phyloP scores from a whole-genome alignment of 768 basidiomycete genomes.

The Russula olivacea region DNA sequence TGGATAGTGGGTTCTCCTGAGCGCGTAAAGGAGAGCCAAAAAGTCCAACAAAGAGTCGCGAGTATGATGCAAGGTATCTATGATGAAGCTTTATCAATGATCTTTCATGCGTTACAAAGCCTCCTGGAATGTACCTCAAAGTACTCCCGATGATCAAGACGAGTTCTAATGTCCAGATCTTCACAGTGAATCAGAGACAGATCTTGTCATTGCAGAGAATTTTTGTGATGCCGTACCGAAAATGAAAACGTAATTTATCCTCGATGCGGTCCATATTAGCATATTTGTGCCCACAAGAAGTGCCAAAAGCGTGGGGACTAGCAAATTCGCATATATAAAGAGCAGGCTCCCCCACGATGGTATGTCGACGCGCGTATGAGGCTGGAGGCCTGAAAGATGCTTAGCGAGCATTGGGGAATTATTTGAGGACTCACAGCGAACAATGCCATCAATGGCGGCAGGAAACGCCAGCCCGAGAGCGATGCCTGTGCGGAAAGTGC shows the following conservation, averaged over 20 bases:
- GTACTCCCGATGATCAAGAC: slow-evolving; percentile 66
- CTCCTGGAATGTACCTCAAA: slow-evolving; percentile 44
- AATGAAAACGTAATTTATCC: slow-evolving; percentile 93
- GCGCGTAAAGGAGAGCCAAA: slow-evolving; percentile 75
- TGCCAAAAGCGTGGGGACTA: slow-evolving; percentile 69
- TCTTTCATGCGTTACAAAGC: neutral
- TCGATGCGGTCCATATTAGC: slow-evolving; percentile 61
- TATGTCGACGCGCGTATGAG: slow-evolving; percentile 45
- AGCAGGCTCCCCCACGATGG: slow-evolving; percentile 71
- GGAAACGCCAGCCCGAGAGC: slow-evolving; percentile 68
- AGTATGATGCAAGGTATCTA: slow-evolving; percentile 82
- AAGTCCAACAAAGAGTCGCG: slow-evolving; percentile 65
- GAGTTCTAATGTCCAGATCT: slow-evolving; percentile 22
- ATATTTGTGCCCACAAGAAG: slow-evolving; percentile 81
- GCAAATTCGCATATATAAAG: slow-evolving; percentile 68
- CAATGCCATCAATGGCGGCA: slow-evolving; percentile 56
- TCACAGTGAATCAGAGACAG: neutral
- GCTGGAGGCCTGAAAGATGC: slow-evolving; percentile 45
- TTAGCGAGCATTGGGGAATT: neutral
- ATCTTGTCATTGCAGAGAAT: neutral
- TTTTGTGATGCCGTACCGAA: slow-evolving; percentile 49
- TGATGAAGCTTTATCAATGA: neutral
- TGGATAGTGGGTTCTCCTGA: slow-evolving; percentile 49
- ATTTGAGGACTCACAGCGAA: slow-evolving; percentile 44
- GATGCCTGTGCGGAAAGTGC: slow-evolving; percentile 68